Conservation (phyloP, 106 monocot genomes). For the Apostasia ramifera region DNA sequence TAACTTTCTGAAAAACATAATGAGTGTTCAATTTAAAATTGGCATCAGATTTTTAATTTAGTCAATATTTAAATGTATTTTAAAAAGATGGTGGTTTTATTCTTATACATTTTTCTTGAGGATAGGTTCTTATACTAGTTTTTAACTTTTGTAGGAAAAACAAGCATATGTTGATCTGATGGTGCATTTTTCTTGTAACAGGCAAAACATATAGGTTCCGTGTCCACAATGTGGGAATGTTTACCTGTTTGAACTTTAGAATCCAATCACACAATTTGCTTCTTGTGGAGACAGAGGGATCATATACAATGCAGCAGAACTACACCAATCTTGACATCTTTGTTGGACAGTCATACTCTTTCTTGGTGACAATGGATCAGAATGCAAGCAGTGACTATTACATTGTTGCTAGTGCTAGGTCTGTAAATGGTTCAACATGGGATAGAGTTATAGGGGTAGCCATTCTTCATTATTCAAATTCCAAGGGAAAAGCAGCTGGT, state of each 20-base stretch:
- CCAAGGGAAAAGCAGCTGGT: conserved; percentile 35
- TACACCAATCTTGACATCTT: conserved; percentile 59
- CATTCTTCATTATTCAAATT: conserved; percentile 68
- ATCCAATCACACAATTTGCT: conserved; percentile 70
- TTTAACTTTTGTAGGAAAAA: no score
- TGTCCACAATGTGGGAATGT: conserved; percentile 65
- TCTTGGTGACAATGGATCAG: conserved; percentile 73
- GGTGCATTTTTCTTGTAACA: conserved; percentile 11
- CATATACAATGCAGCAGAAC: conserved; percentile 62
- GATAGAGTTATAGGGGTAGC: conserved; percentile 62
- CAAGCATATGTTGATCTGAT: not conserved
- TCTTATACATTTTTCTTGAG: no score
- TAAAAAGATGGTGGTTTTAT: no score
- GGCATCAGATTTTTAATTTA: no score
- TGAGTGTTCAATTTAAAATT: no score
- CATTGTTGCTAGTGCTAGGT: conserved; percentile 67
- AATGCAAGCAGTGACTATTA: conserved; percentile 79
- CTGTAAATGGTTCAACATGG: conserved; percentile 66
- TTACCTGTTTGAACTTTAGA: conserved; percentile 70
- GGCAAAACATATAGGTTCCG: conserved; percentile 72
- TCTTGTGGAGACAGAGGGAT: conserved; percentile 69
- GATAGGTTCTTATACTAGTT: no score
- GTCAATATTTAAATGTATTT: no score
- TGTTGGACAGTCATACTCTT: conserved; percentile 79
- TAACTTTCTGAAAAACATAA: no score